Evolutionary conservation across 306 rosid genomes (phyloP), one percentile per base, ranked within the genome.

Genomic region (Biancaea sappan): DNA sequence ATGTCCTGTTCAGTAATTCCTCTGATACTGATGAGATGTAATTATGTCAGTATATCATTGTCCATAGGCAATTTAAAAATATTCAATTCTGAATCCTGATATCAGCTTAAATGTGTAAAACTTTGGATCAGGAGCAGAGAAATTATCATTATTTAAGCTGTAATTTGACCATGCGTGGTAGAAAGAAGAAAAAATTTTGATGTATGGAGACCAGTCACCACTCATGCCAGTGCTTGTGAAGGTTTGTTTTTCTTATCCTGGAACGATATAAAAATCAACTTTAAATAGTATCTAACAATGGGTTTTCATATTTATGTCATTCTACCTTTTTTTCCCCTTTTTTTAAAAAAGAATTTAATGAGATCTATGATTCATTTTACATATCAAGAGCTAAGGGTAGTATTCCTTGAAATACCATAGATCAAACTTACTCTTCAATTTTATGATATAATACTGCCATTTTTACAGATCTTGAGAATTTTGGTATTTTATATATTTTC

Each of bases 141-240:
- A 16, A 46, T 66, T 80, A 48, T 77, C 69, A 74, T 78, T 65
- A 80, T 75, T 84, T 87, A 80, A 87, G 82, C 79, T 57, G n/a
- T 69, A 52, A 69, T 76, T 73, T 80, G 71, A 66, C 37, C 44
- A 94, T 90, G 93, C 69, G 71, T 53, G 77, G 83, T 72, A 66
- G 86, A 70, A 84, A 81, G 62, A 83, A 89, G 64, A 81, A 29
- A 83, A 81, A 79, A 46, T 64, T 3, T 43, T 61, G 71, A 76
- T 69, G 72, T 84, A 6, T 88, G 92, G 96, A 88, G 92, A 89
- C 92, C 96, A 26, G 78, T 91, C 57, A 46, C 40, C 61, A 85
- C 89, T 15, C 81, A 69, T 28, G 87, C 88, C 65, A 70, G 72
- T 80, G 80, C 90, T 58, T 62, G 44, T 66, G 80, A 88, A 77